Conservation (phyloP, 305 asterid species). For the Rubia occidens region DNA sequence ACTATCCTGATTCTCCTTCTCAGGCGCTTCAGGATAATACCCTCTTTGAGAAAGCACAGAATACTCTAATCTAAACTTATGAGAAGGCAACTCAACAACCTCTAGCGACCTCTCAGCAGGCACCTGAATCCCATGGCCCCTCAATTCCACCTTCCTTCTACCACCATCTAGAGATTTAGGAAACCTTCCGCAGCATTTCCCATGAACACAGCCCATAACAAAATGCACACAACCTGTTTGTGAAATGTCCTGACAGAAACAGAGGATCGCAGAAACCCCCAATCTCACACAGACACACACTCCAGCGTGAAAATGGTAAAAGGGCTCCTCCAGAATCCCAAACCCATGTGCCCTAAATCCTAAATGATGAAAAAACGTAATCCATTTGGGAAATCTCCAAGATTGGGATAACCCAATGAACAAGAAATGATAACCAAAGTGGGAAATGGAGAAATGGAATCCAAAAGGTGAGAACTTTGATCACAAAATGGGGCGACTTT, state of each 20-base stretch:
- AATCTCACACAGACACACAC: slow-evolving; percentile 18
- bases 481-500: slow-evolving; percentile 26
- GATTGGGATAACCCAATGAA: slow-evolving; percentile 39
- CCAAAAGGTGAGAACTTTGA: slow-evolving; percentile 28
- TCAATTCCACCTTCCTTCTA: slow-evolving; percentile 35
- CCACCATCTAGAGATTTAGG: slow-evolving; percentile 50
- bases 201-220: slow-evolving; percentile 79
- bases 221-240: slow-evolving; percentile 37
- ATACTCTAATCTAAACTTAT: slow-evolving; percentile 52
- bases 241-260: slow-evolving; percentile 36
- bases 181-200: slow-evolving; percentile 60
- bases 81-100: slow-evolving; percentile 72
- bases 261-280: slow-evolving; percentile 20
- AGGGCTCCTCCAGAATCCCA: slow-evolving; percentile 17
- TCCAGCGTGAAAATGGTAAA: slow-evolving; percentile 5
- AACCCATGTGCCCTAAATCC: not conserved
- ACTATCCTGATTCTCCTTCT: slow-evolving; percentile 86
- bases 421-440: slow-evolving; percentile 35
- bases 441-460: slow-evolving; percentile 17
- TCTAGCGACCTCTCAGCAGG: slow-evolving; percentile 36
- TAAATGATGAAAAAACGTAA: slow-evolving; percentile 1
- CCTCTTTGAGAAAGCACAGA: slow-evolving; percentile 71
- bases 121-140: slow-evolving; percentile 36
- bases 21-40: slow-evolving; percentile 78
- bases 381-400: slow-evolving; percentile 1